Evolutionary conservation across 2,329 filamentous ascomycete genomes (phyloP).

Genomic region (Hirsutella thompsonii): DNA sequence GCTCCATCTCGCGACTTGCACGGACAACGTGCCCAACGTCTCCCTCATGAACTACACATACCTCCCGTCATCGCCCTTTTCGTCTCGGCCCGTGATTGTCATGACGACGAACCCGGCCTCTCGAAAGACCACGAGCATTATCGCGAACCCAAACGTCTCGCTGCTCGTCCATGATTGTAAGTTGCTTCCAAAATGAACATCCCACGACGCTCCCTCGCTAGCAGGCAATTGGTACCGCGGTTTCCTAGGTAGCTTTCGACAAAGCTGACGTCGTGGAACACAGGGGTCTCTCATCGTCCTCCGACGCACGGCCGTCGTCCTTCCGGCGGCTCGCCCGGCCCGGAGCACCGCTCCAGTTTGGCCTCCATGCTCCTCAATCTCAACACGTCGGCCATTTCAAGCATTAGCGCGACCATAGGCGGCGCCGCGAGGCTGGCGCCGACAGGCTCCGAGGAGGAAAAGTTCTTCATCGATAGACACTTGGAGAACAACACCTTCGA

Average conservation of each 20-base stretch:
- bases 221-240: no score
- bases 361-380: constrained; percentile 78
- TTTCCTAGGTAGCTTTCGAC: no score
- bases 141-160: constrained; percentile 75
- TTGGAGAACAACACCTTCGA: constrained; percentile 87
- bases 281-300: constrained; percentile 80
- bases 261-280: neutral
- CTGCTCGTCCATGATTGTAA: constrained; percentile 88
- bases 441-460: constrained; percentile 66
- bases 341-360: constrained; percentile 57
- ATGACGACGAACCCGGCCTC: constrained; percentile 79
- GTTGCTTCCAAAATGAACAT: no score
- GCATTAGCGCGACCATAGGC: constrained; percentile 88
- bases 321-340: constrained; percentile 49
- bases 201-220: no score
- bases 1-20: constrained; percentile 92
- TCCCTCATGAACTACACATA: constrained; percentile 99
- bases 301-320: constrained; percentile 53
- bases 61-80: constrained; percentile 63
- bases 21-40: constrained; percentile 73
- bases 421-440: constrained; percentile 68
- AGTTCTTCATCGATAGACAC: constrained; percentile 71
- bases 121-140: constrained; percentile 70
- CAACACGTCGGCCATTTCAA: constrained; percentile 76
- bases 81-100: constrained; percentile 69